A percentile compares a stretch with the other conserved stretches of the same genome.
Conservation (phyloP, 2,329 filamentous ascomycete genomes). For the Fusarium udum region DNA sequence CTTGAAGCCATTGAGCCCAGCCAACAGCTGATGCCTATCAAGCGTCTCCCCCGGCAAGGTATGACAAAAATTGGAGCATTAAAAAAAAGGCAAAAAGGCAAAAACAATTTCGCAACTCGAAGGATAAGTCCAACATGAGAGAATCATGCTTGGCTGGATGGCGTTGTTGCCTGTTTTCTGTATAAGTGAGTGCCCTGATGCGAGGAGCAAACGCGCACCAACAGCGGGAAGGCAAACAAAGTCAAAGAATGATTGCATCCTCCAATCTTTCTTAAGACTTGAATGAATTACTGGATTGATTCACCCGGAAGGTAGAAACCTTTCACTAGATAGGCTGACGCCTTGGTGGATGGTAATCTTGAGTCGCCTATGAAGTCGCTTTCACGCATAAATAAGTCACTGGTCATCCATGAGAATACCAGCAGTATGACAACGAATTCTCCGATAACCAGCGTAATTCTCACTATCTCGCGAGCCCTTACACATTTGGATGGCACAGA, state of each 20-base stretch:
- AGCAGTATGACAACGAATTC: not conserved
- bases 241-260: not conserved
- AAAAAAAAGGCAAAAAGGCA: too few species aligned
- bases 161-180: not conserved
- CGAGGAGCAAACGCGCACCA: not conserved
- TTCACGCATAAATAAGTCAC: not conserved
- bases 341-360: not conserved
- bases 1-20: not conserved
- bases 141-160: not conserved
- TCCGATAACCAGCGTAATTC: not conserved
- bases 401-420: not conserved
- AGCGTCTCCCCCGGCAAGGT: not conserved
- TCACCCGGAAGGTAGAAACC: accelerated
- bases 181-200: not conserved
- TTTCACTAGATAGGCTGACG: not conserved
- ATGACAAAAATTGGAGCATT: not conserved
- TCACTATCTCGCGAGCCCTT: too few species aligned
- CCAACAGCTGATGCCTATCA: not conserved
- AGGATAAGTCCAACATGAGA: not conserved
- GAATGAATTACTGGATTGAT: not conserved
- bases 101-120: not conserved
- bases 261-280: not conserved
- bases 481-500: accelerated
- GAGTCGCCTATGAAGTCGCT: not conserved
- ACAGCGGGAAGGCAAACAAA: not conserved